Evolutionary conservation across 2,329 filamentous ascomycete species (phyloP).

Genomic region (Stromatinia cepivora): DNA sequence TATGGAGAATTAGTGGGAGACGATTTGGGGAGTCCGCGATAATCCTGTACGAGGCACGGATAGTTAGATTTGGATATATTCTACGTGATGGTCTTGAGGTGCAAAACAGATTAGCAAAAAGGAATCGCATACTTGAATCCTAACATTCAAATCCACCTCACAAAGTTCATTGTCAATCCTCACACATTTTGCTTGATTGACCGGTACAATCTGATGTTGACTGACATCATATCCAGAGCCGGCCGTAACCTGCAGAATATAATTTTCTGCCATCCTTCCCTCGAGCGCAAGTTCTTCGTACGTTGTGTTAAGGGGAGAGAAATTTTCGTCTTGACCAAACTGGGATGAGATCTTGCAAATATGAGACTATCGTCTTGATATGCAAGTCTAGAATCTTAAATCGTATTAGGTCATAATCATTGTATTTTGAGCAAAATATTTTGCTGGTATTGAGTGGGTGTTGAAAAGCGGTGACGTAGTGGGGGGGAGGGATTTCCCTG

Average conservation of each 20-base stretch:
- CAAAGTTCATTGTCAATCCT: slow-evolving; percentile 64
- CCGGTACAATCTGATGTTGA: slow-evolving; percentile 71
- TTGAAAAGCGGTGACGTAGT: slow-evolving; percentile 23
- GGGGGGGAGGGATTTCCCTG: background rate
- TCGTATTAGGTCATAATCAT: background rate
- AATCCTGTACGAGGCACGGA: slow-evolving; percentile 44
- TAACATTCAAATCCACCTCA: slow-evolving; percentile 69
- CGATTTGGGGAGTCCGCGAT: slow-evolving; percentile 66
- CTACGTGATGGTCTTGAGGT: background rate
- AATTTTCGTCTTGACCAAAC: background rate
- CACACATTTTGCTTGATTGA: slow-evolving; percentile 68
- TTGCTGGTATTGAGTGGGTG: slow-evolving; percentile 1
- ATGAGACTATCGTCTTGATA: background rate
- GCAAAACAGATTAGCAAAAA: slow-evolving; percentile 39
- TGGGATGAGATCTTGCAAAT: background rate
- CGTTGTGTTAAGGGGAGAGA: background rate
- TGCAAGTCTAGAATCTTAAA: background rate
- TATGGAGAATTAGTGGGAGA: slow-evolving; percentile 74
- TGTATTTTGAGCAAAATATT: slow-evolving; percentile 1
- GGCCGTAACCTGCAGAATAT: slow-evolving; percentile 78
- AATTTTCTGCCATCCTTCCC: slow-evolving; percentile 63
- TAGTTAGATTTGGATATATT: slow-evolving; percentile 14
- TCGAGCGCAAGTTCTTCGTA: background rate
- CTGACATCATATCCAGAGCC: slow-evolving; percentile 72
- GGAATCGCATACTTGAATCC: slow-evolving; percentile 62